Percentiles rank a stretch among this genome's conserved stretches.
phyloP scores from a whole-genome alignment of 208 protist species.

The Trichomonas gallinae region DNA sequence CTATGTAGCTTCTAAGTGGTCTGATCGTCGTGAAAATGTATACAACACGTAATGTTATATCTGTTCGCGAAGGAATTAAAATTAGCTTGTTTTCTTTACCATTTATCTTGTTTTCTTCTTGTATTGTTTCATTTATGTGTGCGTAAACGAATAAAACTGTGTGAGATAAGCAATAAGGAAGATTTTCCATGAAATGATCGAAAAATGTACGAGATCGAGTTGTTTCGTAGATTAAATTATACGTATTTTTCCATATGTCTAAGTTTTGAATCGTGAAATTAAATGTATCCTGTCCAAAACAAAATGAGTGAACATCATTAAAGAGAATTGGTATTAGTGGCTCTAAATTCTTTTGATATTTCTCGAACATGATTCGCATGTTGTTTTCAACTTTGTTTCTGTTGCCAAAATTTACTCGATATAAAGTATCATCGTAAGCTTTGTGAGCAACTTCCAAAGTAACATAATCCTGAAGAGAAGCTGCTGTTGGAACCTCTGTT shows the following conservation, averaged over 20 bases:
- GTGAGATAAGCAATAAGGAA: not conserved
- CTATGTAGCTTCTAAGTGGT: not conserved
- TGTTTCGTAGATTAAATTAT: not conserved
- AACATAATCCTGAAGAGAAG: not conserved
- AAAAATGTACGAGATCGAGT: not conserved
- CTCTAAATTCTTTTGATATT: not conserved
- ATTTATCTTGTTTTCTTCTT: not conserved
- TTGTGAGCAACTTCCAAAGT: not conserved
- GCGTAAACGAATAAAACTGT: not conserved
- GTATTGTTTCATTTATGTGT: not conserved
- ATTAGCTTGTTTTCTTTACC: not conserved
- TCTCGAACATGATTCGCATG: not conserved
- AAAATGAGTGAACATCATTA: not conserved
- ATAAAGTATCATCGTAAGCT: not conserved
- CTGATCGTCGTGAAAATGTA: not conserved
- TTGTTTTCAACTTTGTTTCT: not conserved
- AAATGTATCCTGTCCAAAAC: not conserved
- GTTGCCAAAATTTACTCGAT: not conserved
- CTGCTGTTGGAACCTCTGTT: not conserved
- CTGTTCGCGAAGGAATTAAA: not conserved
- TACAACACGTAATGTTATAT: not conserved
- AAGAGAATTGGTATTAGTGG: not conserved
- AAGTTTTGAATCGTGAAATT: not conserved
- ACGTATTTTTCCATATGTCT: not conserved
- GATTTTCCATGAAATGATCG: not conserved